Evolutionary conservation across 306 rosid species (phyloP).

Genomic region (Rosa multiflora): DNA sequence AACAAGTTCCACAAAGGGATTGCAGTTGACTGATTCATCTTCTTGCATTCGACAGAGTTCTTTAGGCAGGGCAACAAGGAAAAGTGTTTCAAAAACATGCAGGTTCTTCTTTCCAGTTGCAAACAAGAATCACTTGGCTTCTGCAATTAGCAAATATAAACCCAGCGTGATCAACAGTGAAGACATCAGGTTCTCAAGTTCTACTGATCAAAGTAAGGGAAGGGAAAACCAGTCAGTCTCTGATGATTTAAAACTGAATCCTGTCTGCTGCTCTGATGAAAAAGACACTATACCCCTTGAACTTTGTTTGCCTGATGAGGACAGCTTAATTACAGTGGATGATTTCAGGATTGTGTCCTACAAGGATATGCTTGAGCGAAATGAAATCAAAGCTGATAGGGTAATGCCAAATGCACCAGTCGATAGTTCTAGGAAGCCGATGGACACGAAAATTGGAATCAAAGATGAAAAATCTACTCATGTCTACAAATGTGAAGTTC

Average conservation of each 20-base stretch:
- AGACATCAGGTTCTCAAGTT: conserved; percentile 13
- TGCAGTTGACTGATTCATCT: conserved; percentile 11
- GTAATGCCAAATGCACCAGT: conserved; percentile 30
- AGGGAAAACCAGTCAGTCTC: conserved; percentile 4
- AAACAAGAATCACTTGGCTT: conserved; percentile 14
- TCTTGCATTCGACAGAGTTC: conserved; percentile 1
- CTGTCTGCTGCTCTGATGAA: neutral
- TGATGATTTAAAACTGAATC: neutral
- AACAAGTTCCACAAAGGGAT: neutral
- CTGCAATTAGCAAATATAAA: conserved; percentile 18
- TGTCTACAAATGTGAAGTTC: neutral
- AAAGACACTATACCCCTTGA: conserved; percentile 2
- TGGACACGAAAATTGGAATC: conserved; percentile 22
- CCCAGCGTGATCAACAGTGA: conserved; percentile 16
- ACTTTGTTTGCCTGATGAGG: conserved; percentile 56
- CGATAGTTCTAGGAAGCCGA: conserved; percentile 33
- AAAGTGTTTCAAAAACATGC: neutral
- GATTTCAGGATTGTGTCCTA: conserved; percentile 28
- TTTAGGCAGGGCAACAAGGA: conserved; percentile 16
- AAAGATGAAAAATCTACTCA: conserved; percentile 29
- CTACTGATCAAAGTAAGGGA: conserved; percentile 14
- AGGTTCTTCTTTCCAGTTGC: conserved; percentile 21
- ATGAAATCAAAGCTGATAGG: conserved; percentile 21
- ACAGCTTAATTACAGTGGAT: conserved; percentile 46
- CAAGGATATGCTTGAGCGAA: conserved; percentile 27